These are phyloP conservation scores for Zygotorulaspora florentina DNA, from an alignment of 805 yeast species.

Conservation along the genomic window DNA sequence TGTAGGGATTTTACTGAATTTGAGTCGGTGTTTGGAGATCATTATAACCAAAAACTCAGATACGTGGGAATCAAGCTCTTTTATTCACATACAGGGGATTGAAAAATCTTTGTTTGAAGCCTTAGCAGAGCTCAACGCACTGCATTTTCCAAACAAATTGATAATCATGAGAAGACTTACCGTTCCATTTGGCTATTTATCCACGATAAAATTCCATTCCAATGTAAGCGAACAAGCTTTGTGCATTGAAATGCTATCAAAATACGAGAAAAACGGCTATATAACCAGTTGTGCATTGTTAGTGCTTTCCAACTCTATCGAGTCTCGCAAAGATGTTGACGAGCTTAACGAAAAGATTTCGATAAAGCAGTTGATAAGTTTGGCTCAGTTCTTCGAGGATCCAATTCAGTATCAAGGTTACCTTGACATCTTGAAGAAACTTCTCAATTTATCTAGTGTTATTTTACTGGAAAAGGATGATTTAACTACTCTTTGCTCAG, in stretches of 20 bases:
- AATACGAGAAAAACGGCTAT: conserved; percentile 18
- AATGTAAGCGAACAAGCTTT: conserved; percentile 21
- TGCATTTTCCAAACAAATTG: conserved; percentile 27
- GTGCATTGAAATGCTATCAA: conserved; percentile 14
- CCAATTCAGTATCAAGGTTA: conserved; percentile 35
- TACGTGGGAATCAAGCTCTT: not conserved
- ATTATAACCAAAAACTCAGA: conserved; percentile 11
- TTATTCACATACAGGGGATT: not conserved
- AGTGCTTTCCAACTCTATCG: conserved; percentile 27
- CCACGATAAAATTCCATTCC: conserved; percentile 22
- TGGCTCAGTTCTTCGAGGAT: conserved; percentile 20
- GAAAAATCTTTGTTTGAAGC: not conserved
- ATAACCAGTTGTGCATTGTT: conserved; percentile 25
- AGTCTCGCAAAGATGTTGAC: conserved; percentile 21
- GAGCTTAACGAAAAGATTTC: conserved; percentile 13
- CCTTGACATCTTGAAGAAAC: conserved; percentile 28
- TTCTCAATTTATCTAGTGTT: conserved; percentile 22
- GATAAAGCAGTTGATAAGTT: conserved; percentile 14
- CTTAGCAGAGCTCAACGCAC: conserved; percentile 2
- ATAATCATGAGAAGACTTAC: conserved; percentile 32
- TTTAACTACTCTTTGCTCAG: conserved; percentile 9
- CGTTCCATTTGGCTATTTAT: conserved; percentile 26
- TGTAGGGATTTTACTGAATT: conserved; percentile 20
- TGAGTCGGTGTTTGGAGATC: conserved; percentile 22
- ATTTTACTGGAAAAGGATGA: conserved; percentile 19